Evolutionary conservation across 306 rosid genomes (phyloP), one percentile per base, ranked within the genome.

Genomic region (Canavalia gladiata): DNA sequence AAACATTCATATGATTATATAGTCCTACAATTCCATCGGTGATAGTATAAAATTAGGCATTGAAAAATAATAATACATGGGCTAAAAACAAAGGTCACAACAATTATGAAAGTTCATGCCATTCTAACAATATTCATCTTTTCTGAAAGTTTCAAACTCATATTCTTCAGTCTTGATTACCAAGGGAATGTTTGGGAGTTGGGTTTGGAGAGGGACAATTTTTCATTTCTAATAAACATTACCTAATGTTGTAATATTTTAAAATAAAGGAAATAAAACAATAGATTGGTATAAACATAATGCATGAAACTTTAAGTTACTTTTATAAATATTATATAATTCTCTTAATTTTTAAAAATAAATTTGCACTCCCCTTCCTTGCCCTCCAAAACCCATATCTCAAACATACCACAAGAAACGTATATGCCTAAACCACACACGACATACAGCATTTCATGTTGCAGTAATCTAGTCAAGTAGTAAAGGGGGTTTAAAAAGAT

Each of bases 1-100:
- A 75, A 80, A 60, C 47, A 85, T 42, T 78, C 41, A 49, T 34
- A 78, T 79, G 52, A 78, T 43, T 59, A 43, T 62, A 58, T 54
- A 10, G 50, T 47, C 50, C 52, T 39, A 83, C 65, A 73, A 68
- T 35, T 63, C 51, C 11, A 57, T 29, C 68, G n/a, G 35, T 57
- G 33, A 65, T 55, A 6, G 47, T 37, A 30, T 28, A 0, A 65
- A 77, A 51, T 72, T 25, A 71, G 49, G 60, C 54, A 42, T 45
- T 37, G 41, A 58, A 47, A 11, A 60, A 77, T 37, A 18, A 25
- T 37, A 37, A 30, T 12, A 31, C 58, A 77, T 29, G 43, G 64
- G 82, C 60, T 77, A 34, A 34, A 39, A 51, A 55, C 62, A 54
- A 54, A 34, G 63, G 34, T 46, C 68, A 35, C 7, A 80, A 69